Base-by-base conservation (phyloP, 2,329 filamentous ascomycete genomes). In the Zasmidium citrigriseum region DNA sequence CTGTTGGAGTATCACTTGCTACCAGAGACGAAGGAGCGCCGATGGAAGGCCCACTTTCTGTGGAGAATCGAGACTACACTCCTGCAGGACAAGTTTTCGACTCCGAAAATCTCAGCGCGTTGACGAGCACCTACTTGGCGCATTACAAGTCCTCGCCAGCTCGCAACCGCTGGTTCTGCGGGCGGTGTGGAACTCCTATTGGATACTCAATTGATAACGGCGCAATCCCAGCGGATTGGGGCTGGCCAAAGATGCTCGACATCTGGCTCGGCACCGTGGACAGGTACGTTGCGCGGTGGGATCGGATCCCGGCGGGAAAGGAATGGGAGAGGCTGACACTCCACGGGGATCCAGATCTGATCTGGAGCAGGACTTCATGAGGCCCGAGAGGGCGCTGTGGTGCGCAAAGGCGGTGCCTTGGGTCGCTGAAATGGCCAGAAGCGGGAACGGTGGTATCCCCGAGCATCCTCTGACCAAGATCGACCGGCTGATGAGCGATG, bases 221-320 rank as follows among this genome's bases (percentile, higher is more conserved):
- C 24, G 46, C 52, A 24, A 47, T 47, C 23, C 55, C 48, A 25
- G 38, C 50, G 22, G 51, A 55, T 47, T 58, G 51, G 54, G 57
- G 54, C n/a, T 58, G 58, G 52, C 60, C 57, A 24, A 47, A 44
- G 38, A 46, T 60, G 49, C 49, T 60, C 22, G 60, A 58, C 69
- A 41, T 70, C 67, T 47, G 68, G 65, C 25, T 61, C 18, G 63
- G 58, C 21, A 60, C 58, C 11, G 54, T 63, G 24, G 61, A 63
- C 24, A 51, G 50, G 50, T 52, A 38, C n/a, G 47, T 50, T 50
- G 10, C n/a, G 4, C 41, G 41, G 25, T 27, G 22, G 7, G 7
- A n/a, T 9, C 34, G 34, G 34, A 41, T 41, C 7, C 7, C 34
- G 18, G 16, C 34, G 34, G 34, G 34, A 41, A n/a, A 9, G 34